These are phyloP conservation scores for Yarrowia porcina DNA, from an alignment of 805 yeast genomes.

Conservation along the genomic window DNA sequence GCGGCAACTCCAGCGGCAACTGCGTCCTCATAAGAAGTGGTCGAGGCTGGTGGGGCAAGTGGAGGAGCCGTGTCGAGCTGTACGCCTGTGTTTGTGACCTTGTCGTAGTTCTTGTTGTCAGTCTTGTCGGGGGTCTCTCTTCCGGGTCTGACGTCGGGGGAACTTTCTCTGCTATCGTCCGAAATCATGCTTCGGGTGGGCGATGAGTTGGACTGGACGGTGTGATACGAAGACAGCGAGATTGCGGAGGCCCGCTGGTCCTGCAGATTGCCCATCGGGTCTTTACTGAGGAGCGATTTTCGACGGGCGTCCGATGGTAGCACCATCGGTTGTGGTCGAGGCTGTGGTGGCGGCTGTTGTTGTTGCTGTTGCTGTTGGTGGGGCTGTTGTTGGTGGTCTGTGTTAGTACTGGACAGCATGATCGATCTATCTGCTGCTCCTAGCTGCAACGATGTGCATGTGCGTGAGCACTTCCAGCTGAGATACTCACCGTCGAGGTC, in stretches of 20 bases:
- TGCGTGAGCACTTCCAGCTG: background rate
- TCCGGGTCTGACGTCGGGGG: background rate
- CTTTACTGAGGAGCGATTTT: conserved; percentile 9
- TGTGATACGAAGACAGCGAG: conserved; percentile 12
- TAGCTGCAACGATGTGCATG: no score
- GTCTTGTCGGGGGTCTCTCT: background rate
- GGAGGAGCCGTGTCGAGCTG: background rate
- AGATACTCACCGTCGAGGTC: conserved; percentile 13
- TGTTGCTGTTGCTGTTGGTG: background rate
- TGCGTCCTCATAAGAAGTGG: background rate
- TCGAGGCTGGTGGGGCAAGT: background rate
- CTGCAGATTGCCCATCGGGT: background rate
- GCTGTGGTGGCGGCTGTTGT: background rate
- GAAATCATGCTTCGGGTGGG: background rate
- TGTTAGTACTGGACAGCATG: background rate
- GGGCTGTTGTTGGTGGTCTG: background rate
- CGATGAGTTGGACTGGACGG: background rate
- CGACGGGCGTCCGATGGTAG: conserved; percentile 23
- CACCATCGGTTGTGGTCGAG: conserved; percentile 14
- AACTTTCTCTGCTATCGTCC: conserved; percentile 1
- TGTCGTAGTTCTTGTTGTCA: no score
- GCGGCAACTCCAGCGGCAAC: background rate
- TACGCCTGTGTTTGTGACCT: background rate
- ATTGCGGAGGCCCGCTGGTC: conserved; percentile 21
- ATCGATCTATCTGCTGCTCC: no score